Conservation (phyloP, 2,329 filamentous ascomycete species). For the Claviceps purpurea region DNA sequence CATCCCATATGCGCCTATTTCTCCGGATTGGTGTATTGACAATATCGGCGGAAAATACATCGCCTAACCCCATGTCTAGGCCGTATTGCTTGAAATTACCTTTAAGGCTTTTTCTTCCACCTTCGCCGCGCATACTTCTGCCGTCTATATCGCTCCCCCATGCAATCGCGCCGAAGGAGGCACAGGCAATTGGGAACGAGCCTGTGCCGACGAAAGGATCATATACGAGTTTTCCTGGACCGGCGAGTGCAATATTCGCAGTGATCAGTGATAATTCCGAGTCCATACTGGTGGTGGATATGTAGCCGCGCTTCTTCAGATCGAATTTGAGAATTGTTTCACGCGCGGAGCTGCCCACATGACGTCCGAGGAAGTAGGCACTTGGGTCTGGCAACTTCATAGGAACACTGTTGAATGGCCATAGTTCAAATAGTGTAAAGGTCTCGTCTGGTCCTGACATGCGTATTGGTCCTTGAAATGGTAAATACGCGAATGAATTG, state of each 20-base stretch:
- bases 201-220: constrained; percentile 95
- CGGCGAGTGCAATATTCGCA: constrained; percentile 77
- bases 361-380: constrained; percentile 56
- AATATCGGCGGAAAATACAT: constrained; percentile 72
- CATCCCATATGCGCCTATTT: constrained; percentile 56
- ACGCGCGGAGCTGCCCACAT: constrained; percentile 52
- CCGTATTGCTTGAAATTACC: constrained; percentile 81
- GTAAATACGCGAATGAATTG: constrained; percentile 66
- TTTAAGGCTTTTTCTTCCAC: constrained; percentile 32
- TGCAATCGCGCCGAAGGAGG: constrained; percentile 73
- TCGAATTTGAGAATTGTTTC: constrained; percentile 62
- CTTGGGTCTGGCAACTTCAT: constrained; percentile 40
- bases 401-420: constrained; percentile 41
- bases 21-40: constrained; percentile 68
- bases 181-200: constrained; percentile 79
- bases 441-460: constrained; percentile 62
- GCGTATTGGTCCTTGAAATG: constrained; percentile 62
- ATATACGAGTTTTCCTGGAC: constrained; percentile 74
- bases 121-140: constrained; percentile 66
- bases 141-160: constrained; percentile 92
- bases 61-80: constrained; percentile 51
- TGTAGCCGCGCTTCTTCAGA: constrained; percentile 86
- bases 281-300: constrained; percentile 95
- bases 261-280: constrained; percentile 83
- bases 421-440: constrained; percentile 77